These are phyloP conservation scores for Byssochlamys sp. DNA, from an alignment of 2,329 filamentous ascomycete species.

Conservation along the genomic window DNA sequence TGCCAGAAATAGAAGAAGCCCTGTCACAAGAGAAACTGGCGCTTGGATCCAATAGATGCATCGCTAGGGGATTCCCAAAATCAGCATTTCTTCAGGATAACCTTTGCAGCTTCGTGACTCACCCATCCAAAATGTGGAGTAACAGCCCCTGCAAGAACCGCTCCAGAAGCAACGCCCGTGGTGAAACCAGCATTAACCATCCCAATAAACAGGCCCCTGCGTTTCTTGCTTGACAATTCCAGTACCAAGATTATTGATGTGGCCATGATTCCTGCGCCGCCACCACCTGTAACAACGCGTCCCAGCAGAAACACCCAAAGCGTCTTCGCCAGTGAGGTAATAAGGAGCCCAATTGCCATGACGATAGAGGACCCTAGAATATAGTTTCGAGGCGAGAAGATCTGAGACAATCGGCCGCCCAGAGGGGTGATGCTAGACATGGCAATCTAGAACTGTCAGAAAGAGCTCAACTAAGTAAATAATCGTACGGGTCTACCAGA, in stretches of 20 bases:
- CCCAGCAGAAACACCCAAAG: conserved; percentile 59
- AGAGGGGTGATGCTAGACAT: conserved; percentile 56
- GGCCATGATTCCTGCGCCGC: conserved; percentile 62
- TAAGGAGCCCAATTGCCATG: conserved; percentile 52
- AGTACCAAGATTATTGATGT: conserved; percentile 66
- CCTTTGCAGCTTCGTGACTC: conserved; percentile 18
- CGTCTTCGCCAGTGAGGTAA: conserved; percentile 53
- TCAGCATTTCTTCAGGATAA: not conserved
- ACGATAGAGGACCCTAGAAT: conserved; percentile 52
- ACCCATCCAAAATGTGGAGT: conserved; percentile 61
- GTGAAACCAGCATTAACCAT: conserved; percentile 65
- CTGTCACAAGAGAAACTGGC: conserved; percentile 53
- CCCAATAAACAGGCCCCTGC: conserved; percentile 64
- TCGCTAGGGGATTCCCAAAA: conserved; percentile 39
- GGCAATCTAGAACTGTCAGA: conserved; percentile 42
- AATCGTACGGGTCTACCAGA: conserved; percentile 37
- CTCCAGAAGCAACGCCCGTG: conserved; percentile 60
- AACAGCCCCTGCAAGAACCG: conserved; percentile 58
- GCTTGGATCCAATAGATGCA: conserved; percentile 64
- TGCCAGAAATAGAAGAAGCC: conserved; percentile 53
- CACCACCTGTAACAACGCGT: conserved; percentile 57
- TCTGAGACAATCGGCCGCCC: conserved; percentile 59
- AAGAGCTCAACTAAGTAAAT: not conserved
- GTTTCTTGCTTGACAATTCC: conserved; percentile 58
- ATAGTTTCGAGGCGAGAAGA: conserved; percentile 61